Conservation (phyloP, 805 yeast species). For the Candida hispaniensis region DNA sequence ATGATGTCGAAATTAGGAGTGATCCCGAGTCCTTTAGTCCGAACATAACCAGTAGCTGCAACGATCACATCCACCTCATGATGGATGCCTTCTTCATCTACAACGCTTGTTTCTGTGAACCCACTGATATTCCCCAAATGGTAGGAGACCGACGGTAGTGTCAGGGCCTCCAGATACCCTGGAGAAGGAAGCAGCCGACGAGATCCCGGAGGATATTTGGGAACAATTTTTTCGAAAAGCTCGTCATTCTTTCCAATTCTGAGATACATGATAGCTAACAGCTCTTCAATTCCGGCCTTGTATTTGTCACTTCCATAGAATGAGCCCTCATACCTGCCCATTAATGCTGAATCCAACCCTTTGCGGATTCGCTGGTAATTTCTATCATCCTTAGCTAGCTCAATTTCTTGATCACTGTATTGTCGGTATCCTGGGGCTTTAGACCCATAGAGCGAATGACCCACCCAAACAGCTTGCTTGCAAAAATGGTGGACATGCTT, state of each 20-base stretch:
- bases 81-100: constrained; percentile 18
- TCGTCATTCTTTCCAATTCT: constrained; percentile 18
- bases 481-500: constrained; percentile 13
- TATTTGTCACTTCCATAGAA: constrained; percentile 15
- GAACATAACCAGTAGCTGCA: constrained; percentile 17
- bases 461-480: constrained; percentile 12
- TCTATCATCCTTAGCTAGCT: constrained; percentile 18
- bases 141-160: constrained; percentile 18
- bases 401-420: constrained; percentile 19
- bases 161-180: constrained; percentile 18
- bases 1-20: constrained; percentile 14
- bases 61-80: constrained; percentile 15
- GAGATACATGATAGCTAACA: constrained; percentile 16
- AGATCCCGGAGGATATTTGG: constrained; percentile 18
- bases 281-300: constrained; percentile 17
- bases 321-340: constrained; percentile 15
- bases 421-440: constrained; percentile 18
- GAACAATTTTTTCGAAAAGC: constrained; percentile 19
- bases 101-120: constrained; percentile 20
- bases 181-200: constrained; percentile 20
- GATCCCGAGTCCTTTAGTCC: constrained; percentile 12
- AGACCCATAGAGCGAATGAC: constrained; percentile 19
- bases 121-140: constrained; percentile 16
- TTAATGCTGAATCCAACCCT: constrained; percentile 19
- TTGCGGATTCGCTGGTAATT: constrained; percentile 22